These are phyloP conservation scores for Verticillium alfalfae DNA, from an alignment of 2,329 filamentous ascomycete species.

Conservation along the genomic window DNA sequence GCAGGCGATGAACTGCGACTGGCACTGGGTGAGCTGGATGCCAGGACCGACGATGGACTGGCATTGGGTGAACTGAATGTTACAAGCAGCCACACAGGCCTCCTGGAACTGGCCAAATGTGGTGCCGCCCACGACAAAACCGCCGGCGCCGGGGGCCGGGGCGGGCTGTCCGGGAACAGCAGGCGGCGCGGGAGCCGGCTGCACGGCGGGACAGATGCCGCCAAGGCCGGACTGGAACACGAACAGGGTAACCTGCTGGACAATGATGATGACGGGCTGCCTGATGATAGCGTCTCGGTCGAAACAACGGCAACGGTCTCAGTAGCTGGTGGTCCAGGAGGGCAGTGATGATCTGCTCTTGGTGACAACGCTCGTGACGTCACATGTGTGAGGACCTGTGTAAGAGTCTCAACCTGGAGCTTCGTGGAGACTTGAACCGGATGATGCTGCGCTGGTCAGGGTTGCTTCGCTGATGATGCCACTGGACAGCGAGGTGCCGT, in stretches of 20 bases:
- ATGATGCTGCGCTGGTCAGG: background rate
- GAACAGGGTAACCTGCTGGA: conserved; percentile 12
- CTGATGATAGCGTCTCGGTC: conserved; percentile 4
- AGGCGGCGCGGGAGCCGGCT: conserved; percentile 2
- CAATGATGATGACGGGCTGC: conserved; percentile 10
- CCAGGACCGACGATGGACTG: conserved; percentile 10
- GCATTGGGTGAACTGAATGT: conserved; percentile 12
- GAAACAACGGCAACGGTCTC: conserved; percentile 4
- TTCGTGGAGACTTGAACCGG: background rate
- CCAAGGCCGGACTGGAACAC: conserved; percentile 12
- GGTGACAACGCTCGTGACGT: conserved; percentile 9
- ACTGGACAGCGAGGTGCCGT: background rate
- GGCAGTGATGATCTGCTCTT: conserved; percentile 5
- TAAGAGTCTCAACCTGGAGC: background rate
- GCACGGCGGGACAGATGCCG: conserved; percentile 4
- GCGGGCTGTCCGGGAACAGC: conserved; percentile 6
- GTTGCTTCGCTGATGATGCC: conserved; percentile 10
- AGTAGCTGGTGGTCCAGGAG: background rate
- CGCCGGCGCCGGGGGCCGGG: conserved; percentile 3
- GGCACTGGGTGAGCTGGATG: conserved; percentile 12
- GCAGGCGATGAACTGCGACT: conserved; percentile 11
- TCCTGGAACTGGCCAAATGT: conserved; percentile 11
- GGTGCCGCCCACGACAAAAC: conserved; percentile 11
- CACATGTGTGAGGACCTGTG: conserved; percentile 1
- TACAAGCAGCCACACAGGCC: conserved; percentile 10